Evolutionary conservation across 345 rosid genomes (phyloP).

Genomic region (Alliaria petiolata): DNA sequence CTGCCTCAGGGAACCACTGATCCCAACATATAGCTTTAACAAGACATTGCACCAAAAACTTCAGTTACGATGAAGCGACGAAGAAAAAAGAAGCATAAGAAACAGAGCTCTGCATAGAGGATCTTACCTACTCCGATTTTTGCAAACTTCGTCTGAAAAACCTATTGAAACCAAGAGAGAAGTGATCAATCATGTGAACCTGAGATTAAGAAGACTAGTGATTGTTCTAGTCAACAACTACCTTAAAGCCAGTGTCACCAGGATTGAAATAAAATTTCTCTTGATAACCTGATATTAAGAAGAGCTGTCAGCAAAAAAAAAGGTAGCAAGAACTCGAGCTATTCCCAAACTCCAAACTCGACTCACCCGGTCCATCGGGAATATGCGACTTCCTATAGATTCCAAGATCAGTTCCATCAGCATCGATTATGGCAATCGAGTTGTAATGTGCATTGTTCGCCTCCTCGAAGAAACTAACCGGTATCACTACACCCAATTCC

Average conservation of each 20-base stretch:
- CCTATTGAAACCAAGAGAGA: slow-evolving; percentile 46
- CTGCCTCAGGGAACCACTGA: slow-evolving; percentile 93
- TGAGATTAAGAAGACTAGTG: background rate
- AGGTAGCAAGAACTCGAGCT: background rate
- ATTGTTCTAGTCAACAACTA: slow-evolving; percentile 21
- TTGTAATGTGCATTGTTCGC: slow-evolving; percentile 92
- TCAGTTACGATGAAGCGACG: background rate
- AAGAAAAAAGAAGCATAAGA: background rate
- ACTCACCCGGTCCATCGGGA: slow-evolving; percentile 94
- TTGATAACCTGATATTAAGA: slow-evolving; percentile 61
- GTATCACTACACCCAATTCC: slow-evolving; percentile 85
- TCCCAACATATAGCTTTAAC: slow-evolving; percentile 93
- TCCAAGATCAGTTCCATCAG: slow-evolving; percentile 92
- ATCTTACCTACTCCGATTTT: slow-evolving; percentile 89
- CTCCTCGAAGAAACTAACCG: slow-evolving; percentile 94
- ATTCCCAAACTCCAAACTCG: background rate
- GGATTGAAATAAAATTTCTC: slow-evolving; percentile 98
- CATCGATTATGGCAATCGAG: slow-evolving; percentile 82
- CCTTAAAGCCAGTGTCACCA: slow-evolving; percentile 97
- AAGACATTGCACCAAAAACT: slow-evolving; percentile 6
- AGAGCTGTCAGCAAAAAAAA: slow-evolving; percentile 4
- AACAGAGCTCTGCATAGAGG: background rate
- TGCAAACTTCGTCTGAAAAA: slow-evolving; percentile 78
- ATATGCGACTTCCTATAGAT: slow-evolving; percentile 94
- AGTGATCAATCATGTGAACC: background rate